Conservation (phyloP, 2,329 filamentous ascomycete genomes). For the Knoxdaviesia capensis region DNA sequence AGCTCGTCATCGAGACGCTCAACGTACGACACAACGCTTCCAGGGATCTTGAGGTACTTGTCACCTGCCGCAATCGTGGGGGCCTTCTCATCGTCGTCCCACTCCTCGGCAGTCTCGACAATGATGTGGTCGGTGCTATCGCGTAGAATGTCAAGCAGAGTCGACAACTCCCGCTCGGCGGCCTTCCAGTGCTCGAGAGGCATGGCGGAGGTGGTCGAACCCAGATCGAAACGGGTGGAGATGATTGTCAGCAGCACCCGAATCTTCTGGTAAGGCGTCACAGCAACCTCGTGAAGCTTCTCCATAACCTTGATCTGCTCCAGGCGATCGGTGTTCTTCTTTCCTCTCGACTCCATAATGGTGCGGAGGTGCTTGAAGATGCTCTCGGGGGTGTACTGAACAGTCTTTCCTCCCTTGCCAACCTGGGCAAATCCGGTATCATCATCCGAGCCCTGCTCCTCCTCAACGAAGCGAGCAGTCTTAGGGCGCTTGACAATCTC, state of each 20-base stretch:
- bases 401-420: conserved; percentile 68
- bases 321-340: conserved; percentile 91
- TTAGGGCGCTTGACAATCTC: conserved; percentile 23
- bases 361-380: conserved; percentile 91
- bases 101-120: conserved; percentile 83
- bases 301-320: conserved; percentile 98
- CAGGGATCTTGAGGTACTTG: conserved; percentile 74
- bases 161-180: conserved; percentile 68
- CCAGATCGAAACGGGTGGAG: conserved; percentile 85
- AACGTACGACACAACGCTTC: conserved; percentile 83
- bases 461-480: conserved; percentile 19
- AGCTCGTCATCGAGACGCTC: conserved; percentile 96
- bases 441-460: conserved; percentile 30
- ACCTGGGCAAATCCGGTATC: conserved; percentile 82
- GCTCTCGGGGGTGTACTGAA: conserved; percentile 89
- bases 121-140: conserved; percentile 64
- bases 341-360: conserved; percentile 88
- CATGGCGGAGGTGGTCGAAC: conserved; percentile 62
- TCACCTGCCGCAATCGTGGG: conserved; percentile 54
- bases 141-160: conserved; percentile 62
- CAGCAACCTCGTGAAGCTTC: conserved; percentile 76
- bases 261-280: conserved; percentile 82
- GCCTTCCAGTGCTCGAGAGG: conserved; percentile 92
- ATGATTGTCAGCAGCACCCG: conserved; percentile 81
- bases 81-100: conserved; percentile 95